phyloP scores from a whole-genome alignment of 768 basidiomycete genomes.

The Filobasidium floriforme region DNA sequence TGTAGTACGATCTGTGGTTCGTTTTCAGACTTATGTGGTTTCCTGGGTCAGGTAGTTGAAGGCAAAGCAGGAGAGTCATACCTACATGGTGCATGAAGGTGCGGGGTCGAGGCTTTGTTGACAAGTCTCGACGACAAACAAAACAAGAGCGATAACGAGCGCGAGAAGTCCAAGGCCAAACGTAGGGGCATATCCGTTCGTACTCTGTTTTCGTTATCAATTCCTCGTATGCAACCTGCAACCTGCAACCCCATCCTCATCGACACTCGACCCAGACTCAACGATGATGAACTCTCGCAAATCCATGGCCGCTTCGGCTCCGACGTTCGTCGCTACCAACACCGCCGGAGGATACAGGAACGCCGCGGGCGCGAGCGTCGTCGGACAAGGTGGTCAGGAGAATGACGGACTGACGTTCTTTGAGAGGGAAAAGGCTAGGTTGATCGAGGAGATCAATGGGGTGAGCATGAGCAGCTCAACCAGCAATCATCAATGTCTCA shows the following conservation, averaged over 20 bases:
- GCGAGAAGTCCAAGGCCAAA: too few species aligned
- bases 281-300: slow-evolving; percentile 18
- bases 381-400: slow-evolving; percentile 5
- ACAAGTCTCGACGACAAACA: too few species aligned
- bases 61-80: too few species aligned
- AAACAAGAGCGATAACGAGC: too few species aligned
- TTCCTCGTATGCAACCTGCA: too few species aligned
- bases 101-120: too few species aligned
- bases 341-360: not conserved
- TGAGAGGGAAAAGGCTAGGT: slow-evolving; percentile 36
- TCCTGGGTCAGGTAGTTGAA: too few species aligned
- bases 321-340: slow-evolving; percentile 15
- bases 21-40: not conserved
- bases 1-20: not conserved
- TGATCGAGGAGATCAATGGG: slow-evolving; percentile 39
- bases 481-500: not conserved
- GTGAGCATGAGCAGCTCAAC: slow-evolving; percentile 23
- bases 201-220: too few species aligned
- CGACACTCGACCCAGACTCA: not conserved
- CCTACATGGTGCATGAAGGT: too few species aligned
- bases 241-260: too few species aligned
- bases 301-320: slow-evolving; percentile 22
- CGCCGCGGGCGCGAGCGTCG: slow-evolving; percentile 6
- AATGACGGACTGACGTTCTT: slow-evolving; percentile 28
- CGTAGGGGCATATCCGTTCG: too few species aligned